Conservation (phyloP, 2,329 filamentous ascomycete species). For the Cytospora schulzeri region DNA sequence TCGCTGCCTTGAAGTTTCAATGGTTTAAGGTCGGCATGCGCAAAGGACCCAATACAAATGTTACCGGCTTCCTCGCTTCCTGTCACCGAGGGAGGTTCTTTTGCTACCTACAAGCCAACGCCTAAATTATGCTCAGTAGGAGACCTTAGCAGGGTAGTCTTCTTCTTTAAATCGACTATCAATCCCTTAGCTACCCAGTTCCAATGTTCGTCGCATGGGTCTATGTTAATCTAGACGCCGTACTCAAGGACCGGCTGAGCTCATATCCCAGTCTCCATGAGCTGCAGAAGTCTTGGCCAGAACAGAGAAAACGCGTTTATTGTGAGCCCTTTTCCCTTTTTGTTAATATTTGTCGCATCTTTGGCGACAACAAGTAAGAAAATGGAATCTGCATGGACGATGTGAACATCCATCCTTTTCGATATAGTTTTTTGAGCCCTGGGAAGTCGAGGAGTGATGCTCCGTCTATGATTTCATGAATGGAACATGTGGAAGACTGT, state of each 20-base stretch:
- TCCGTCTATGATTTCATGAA: conserved; percentile 17
- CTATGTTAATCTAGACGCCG: neutral
- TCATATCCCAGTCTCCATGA: no score
- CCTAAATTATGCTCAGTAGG: neutral
- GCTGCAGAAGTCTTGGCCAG: neutral
- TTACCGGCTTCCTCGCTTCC: conserved; percentile 5
- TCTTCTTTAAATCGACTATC: neutral
- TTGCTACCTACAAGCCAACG: neutral
- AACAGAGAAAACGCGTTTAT: conserved; percentile 17
- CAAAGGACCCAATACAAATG: neutral
- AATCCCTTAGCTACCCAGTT: neutral
- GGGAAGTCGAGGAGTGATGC: conserved; percentile 26
- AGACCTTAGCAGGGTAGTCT: conserved; percentile 4
- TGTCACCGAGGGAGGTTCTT: no score
- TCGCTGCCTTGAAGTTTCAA: neutral
- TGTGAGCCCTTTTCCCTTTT: conserved; percentile 26
- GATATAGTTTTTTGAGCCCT: conserved; percentile 14
- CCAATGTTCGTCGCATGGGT: neutral
- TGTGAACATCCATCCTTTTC: neutral
- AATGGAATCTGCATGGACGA: no score
- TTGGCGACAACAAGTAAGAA: neutral
- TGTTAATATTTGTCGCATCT: conserved; percentile 18
- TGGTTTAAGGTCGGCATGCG: neutral
- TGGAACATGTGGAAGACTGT: conserved; percentile 15
- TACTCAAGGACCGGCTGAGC: no score